Percentiles rank a stretch among this genome's conserved stretches.
Conservation (phyloP, 345 rosid genomes). For the Eucalyptus curtisii region DNA sequence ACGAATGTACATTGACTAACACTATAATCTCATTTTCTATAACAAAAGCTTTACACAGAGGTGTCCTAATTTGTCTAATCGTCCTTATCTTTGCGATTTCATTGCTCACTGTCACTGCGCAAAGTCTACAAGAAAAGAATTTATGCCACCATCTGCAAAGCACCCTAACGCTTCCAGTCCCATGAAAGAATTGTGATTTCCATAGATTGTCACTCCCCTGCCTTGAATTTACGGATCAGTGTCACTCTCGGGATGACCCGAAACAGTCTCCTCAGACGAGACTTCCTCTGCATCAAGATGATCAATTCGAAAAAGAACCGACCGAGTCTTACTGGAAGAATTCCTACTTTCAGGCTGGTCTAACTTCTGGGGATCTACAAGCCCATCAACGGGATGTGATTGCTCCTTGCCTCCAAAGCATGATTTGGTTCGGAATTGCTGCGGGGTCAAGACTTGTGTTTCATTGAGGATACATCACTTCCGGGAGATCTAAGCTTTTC, state of each 20-base stretch:
- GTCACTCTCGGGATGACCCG: too few relatives aligned
- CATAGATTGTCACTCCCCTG: too few relatives aligned
- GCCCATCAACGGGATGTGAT: neutral
- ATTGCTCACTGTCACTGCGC: neutral
- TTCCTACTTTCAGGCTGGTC: constrained; percentile 15
- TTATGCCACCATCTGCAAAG: neutral
- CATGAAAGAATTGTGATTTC: too few relatives aligned
- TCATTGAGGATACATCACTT: too few relatives aligned
- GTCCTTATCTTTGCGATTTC: neutral
- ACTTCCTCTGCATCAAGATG: constrained; percentile 22
- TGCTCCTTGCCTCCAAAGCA: too few relatives aligned
- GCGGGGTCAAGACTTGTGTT: too few relatives aligned
- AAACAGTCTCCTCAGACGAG: constrained; percentile 44
- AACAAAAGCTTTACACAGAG: neutral
- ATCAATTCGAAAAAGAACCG: constrained; percentile 12
- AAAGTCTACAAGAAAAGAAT: constrained; percentile 36
- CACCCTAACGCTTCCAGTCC: neutral
- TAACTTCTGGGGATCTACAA: neutral
- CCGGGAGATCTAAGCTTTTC: too few relatives aligned
- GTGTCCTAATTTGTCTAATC: neutral
- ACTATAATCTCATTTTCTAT: too few relatives aligned
- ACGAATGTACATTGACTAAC: too few relatives aligned
- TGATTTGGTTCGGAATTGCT: too few relatives aligned
- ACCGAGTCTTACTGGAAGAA: neutral
- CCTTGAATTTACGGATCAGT: too few relatives aligned